A percentile compares a stretch with the other conserved stretches of the same genome.
phyloP scores from a whole-genome alignment of 352 stramenopile genomes.

The Phytophthora sp. region DNA sequence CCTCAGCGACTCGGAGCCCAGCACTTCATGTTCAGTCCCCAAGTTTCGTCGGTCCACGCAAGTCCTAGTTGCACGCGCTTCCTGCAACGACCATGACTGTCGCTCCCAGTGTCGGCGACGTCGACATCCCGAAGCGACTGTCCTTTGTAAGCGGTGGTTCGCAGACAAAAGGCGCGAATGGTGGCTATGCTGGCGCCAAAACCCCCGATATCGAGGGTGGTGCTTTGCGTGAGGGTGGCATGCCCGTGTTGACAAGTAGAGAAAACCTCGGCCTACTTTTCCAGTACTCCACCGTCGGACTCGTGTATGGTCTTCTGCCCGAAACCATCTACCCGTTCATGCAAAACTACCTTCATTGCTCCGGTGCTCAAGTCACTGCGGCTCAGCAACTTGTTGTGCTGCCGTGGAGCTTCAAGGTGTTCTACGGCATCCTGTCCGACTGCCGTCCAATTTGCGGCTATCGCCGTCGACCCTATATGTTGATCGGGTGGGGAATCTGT shows the following conservation, averaged over 20 bases:
- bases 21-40: constrained; percentile 1
- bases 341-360: constrained; percentile 44
- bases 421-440: constrained; percentile 35
- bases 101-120: no score
- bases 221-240: constrained; percentile 30
- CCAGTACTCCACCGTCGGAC: constrained; percentile 46
- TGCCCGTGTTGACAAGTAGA: constrained; percentile 26
- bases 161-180: constrained; percentile 28
- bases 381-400: constrained; percentile 40
- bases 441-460: constrained; percentile 58
- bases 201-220: constrained; percentile 28
- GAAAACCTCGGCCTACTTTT: constrained; percentile 42
- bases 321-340: constrained; percentile 49
- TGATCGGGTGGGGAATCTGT: constrained; percentile 56
- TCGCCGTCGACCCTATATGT: constrained; percentile 64
- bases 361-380: constrained; percentile 40
- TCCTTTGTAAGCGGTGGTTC: constrained; percentile 25
- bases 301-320: constrained; percentile 45
- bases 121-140: constrained; percentile 22
- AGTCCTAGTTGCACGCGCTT: no score
- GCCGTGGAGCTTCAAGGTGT: constrained; percentile 29
- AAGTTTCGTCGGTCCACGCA: constrained; percentile 1
- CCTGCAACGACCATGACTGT: no score
- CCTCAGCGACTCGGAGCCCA: no score
- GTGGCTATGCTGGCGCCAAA: constrained; percentile 14